A percentile compares a stretch with the other conserved stretches of the same genome.
phyloP scores from a whole-genome alignment of 768 basidiomycete species.

The Podaxis carcinomalis region DNA sequence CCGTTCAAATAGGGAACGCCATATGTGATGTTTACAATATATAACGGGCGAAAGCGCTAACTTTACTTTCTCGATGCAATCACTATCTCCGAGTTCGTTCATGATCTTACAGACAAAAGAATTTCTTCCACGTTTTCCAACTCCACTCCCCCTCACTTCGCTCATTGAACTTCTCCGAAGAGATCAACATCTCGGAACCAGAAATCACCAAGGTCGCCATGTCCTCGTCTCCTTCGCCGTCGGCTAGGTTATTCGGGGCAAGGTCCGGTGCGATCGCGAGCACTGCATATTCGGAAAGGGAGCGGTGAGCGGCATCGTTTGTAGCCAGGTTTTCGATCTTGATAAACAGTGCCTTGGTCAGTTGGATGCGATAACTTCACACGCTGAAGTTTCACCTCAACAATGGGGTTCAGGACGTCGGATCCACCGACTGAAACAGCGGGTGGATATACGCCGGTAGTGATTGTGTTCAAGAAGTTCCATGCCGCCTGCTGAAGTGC shows the following conservation, averaged over 20 bases:
- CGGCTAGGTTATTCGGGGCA: constrained; percentile 19
- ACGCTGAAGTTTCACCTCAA: constrained; percentile 26
- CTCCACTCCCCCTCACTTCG: not conserved
- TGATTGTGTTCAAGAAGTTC: constrained; percentile 26
- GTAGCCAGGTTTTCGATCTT: constrained; percentile 32
- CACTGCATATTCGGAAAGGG: constrained; percentile 30
- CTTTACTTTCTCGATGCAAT: too few species aligned
- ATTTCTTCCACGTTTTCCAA: not conserved
- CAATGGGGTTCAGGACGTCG: constrained; percentile 43
- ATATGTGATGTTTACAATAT: too few species aligned
- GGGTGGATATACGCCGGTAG: constrained; percentile 30
- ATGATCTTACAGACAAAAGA: not conserved
- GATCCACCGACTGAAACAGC: constrained; percentile 36
- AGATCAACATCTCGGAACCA: constrained; percentile 9
- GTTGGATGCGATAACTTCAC: not conserved
- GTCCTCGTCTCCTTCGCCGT: constrained; percentile 13
- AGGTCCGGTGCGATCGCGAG: constrained; percentile 32
- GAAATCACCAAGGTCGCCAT: constrained; percentile 14
- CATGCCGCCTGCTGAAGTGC: constrained; percentile 31
- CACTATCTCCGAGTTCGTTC: not conserved
- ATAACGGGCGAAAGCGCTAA: too few species aligned
- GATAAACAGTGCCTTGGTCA: not conserved
- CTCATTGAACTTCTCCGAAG: not conserved
- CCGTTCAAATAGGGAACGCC: too few species aligned
- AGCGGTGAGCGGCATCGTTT: constrained; percentile 30